Evolutionary conservation across 2,329 filamentous ascomycete species (phyloP), one percentile per base, ranked within the genome.

Genomic region (Fusarium circinatum): DNA sequence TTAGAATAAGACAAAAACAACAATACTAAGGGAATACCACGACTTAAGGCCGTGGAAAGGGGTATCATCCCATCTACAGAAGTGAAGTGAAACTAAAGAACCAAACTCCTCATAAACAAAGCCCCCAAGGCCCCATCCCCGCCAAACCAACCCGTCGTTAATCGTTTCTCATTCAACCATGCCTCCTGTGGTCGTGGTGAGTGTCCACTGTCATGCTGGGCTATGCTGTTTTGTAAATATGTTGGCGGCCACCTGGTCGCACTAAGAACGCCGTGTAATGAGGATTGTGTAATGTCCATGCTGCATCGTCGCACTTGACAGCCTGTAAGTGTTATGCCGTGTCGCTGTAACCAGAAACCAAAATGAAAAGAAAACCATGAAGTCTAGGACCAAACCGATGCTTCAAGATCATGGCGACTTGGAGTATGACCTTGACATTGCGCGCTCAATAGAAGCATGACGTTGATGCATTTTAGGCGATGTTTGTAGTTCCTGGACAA

Each of bases 381-480:
- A 64, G 62, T 59, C 66, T 54, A 64, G 49, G 26, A 61, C 42
- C 56, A 73, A 62, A 45, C 49, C 49, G 63, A 61, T 51, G 38
- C 39, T 49, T 36, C 48, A 44, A 47, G 28, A 52, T 77, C 62
- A 80, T 20, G 83, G 80, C 32, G 82, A 79, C 55, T 81, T 82
- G 30, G 79, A 67, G 24, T 65, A 72, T 39, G 75, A 65, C 61
- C 71, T 71, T 41, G 84, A 83, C 86, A 90, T 90, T 68, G 88
- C 83, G 73, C 84, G 84, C 80, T 92, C 90, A 75, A 91, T 88
- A 13, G 88, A 90, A n/a, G 89, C 88, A 77, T 89, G 89, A 22
- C 90, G 85, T 76, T 89, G 87, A 56, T 89, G 88, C 83, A 92
- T 86, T 63, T 87, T 80, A 6, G 90, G 90, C 30, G 88, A 90